Percentiles rank a stretch among this genome's conserved stretches.
These are phyloP conservation scores for Ophiostoma australiae DNA, from an alignment of 2,329 filamentous ascomycete species.

Conservation along the genomic window DNA sequence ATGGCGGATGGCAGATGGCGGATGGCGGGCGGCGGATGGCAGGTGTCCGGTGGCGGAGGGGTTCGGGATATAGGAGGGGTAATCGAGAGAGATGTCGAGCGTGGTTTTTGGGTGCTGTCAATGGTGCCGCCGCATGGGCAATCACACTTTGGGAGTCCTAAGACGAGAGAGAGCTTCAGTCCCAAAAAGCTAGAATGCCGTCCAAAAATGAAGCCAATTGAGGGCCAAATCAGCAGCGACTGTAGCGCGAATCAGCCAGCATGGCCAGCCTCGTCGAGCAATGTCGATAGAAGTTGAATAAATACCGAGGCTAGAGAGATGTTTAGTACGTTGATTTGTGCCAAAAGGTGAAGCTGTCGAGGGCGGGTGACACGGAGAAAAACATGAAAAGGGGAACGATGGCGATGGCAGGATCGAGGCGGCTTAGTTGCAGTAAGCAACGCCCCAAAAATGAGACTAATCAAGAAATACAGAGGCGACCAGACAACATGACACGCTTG, in stretches of 20 bases:
- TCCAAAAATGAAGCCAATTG: conserved; percentile 3
- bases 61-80: not conserved
- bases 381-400: not conserved
- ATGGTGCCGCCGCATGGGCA: not conserved
- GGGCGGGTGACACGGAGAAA: not conserved
- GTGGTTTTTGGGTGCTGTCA: not conserved
- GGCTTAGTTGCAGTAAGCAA: not conserved
- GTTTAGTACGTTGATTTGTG: not conserved
- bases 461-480: conserved; percentile 7
- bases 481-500: not conserved
- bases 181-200: not conserved
- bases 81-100: not conserved
- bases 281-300: not conserved
- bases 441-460: not conserved
- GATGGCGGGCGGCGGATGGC: not conserved
- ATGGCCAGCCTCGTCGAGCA: not conserved
- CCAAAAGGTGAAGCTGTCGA: conserved; percentile 1
- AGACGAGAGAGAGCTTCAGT: not conserved
- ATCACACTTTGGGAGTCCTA: not conserved
- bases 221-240: not conserved
- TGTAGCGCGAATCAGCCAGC: not conserved
- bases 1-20: not conserved
- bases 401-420: conserved; percentile 1
- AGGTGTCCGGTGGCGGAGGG: not conserved
- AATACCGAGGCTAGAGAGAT: not conserved